Evolutionary conservation across 164 flowering plant species (phyloP).

Genomic region (Chimonanthus salicifolius): DNA sequence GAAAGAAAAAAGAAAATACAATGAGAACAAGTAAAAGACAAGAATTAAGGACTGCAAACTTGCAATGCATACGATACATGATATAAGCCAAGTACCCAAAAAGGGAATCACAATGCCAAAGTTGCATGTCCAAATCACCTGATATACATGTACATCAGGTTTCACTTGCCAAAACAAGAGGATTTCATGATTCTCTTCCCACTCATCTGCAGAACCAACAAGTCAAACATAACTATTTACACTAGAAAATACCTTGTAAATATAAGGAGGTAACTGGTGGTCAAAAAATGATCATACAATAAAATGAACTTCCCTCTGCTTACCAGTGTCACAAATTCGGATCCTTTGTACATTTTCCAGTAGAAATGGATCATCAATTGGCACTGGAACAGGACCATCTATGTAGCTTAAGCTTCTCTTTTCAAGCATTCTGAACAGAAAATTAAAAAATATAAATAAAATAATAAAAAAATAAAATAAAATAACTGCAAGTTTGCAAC

Average conservation of each 20-base stretch:
- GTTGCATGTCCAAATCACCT: slow-evolving; percentile 41
- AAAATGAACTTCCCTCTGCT: neutral
- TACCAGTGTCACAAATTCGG: slow-evolving; percentile 80
- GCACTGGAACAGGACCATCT: slow-evolving; percentile 79
- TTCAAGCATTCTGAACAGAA: slow-evolving; percentile 76
- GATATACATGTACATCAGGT: slow-evolving; percentile 90
- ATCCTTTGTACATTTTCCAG: slow-evolving; percentile 75
- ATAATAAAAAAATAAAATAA: neutral
- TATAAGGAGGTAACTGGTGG: no score
- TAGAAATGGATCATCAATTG: slow-evolving; percentile 63
- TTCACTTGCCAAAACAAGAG: slow-evolving; percentile 98
- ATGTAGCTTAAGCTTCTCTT: slow-evolving; percentile 79
- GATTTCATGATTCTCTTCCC: slow-evolving; percentile 62
- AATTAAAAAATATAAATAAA: neutral
- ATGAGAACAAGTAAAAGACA: no score
- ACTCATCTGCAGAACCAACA: slow-evolving; percentile 54
- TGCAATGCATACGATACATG: neutral
- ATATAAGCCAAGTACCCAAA: neutral
- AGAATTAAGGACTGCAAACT: neutral
- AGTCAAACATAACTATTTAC: neutral
- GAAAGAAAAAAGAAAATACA: no score
- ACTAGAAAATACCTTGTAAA: neutral
- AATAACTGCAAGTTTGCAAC: neutral
- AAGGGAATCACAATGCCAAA: neutral
- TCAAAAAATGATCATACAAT: neutral